phyloP scores from a whole-genome alignment of 2,329 filamentous ascomycete species.

The Aspergillus pseudoviridinutans region DNA sequence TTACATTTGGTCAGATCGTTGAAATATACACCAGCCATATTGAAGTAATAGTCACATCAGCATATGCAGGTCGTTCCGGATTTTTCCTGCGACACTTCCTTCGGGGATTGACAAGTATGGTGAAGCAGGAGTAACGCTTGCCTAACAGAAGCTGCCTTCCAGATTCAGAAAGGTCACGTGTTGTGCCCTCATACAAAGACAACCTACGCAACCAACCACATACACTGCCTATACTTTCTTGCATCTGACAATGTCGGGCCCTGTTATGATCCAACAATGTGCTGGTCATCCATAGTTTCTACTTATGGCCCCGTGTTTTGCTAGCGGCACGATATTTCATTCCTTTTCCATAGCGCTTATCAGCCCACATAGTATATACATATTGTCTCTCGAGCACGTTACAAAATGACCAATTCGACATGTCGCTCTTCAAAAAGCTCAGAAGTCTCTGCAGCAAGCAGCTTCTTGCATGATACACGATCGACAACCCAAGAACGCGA shows the following conservation, averaged over 20 bases:
- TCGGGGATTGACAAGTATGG: background rate
- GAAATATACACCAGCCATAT: slow-evolving; percentile 31
- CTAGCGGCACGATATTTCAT: background rate
- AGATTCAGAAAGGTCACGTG: background rate
- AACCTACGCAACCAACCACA: slow-evolving; percentile 3
- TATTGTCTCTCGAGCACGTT: background rate
- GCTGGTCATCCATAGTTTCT: background rate
- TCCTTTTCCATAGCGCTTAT: background rate
- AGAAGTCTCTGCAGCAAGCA: background rate
- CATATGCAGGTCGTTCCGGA: background rate
- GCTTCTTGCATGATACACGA: background rate
- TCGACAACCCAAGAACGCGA: background rate
- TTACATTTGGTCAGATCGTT: background rate
- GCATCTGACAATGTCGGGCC: background rate
- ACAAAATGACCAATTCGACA: background rate
- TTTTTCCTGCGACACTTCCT: background rate
- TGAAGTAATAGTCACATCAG: slow-evolving; percentile 2
- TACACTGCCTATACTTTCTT: background rate
- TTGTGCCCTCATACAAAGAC: slow-evolving; percentile 8
- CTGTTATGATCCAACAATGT: background rate
- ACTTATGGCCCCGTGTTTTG: background rate
- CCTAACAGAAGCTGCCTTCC: background rate
- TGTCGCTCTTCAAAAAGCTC: background rate
- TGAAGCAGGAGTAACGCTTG: background rate
- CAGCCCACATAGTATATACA: background rate